Evolutionary conservation across 164 flowering plant genomes (phyloP).

Genomic region (Berberis thunbergii): DNA sequence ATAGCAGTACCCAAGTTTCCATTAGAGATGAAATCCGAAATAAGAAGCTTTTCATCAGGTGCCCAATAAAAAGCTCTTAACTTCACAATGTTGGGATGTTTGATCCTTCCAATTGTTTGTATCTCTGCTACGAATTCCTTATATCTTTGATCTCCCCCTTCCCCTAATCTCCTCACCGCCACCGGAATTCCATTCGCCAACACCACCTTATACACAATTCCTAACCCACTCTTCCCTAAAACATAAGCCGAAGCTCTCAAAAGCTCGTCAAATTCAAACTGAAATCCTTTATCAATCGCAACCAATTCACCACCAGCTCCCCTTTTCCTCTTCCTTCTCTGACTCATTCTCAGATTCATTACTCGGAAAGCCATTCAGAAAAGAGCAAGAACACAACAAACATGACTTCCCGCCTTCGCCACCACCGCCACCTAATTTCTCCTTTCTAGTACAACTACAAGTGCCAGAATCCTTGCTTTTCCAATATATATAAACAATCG

Average conservation of each 20-base stretch:
- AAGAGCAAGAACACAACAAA: slow-evolving; percentile 12
- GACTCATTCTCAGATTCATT: slow-evolving; percentile 49
- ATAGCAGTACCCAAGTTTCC: slow-evolving; percentile 83
- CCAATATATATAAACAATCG: slow-evolving; percentile 70
- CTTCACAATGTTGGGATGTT: slow-evolving; percentile 79
- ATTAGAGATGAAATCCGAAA: slow-evolving; percentile 77
- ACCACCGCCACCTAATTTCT: slow-evolving; percentile 39
- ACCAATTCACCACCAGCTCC: slow-evolving; percentile 65
- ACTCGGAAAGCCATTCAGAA: slow-evolving; percentile 15
- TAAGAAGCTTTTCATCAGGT: slow-evolving; percentile 87
- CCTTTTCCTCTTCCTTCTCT: slow-evolving; percentile 24
- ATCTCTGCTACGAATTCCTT: slow-evolving; percentile 83
- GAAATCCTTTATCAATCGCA: slow-evolving; percentile 74
- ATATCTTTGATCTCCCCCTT: slow-evolving; percentile 80
- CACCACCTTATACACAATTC: slow-evolving; percentile 94
- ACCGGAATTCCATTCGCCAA: slow-evolving; percentile 82
- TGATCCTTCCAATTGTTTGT: slow-evolving; percentile 72
- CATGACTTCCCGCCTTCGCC: slow-evolving; percentile 10
- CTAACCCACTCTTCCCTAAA: slow-evolving; percentile 82
- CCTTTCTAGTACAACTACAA: slow-evolving; percentile 74
- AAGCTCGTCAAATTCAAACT: slow-evolving; percentile 74
- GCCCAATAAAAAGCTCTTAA: slow-evolving; percentile 97
- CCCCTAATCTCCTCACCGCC: slow-evolving; percentile 91
- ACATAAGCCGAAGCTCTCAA: slow-evolving; percentile 91
- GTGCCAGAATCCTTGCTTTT: slow-evolving; percentile 45